phyloP scores from a whole-genome alignment of 2,329 filamentous ascomycete species.

The Penicillium sp. region DNA sequence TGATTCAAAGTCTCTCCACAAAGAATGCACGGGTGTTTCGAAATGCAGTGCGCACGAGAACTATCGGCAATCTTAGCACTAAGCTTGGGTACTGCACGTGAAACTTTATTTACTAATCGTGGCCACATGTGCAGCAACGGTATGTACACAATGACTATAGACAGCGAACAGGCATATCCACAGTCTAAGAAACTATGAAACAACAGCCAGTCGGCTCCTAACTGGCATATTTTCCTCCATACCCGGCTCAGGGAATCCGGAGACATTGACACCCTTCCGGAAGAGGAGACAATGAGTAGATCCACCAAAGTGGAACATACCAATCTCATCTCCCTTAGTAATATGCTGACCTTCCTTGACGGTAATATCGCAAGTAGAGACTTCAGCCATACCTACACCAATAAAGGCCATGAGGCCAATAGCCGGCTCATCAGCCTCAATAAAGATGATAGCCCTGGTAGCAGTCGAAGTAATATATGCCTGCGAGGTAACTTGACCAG shows the following conservation, averaged over 20 bases:
- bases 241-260: conserved; percentile 28
- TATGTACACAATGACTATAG: too few species aligned
- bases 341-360: conserved; percentile 66
- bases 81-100: too few species aligned
- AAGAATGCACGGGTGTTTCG: too few species aligned
- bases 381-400: conserved; percentile 74
- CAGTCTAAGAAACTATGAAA: neutral
- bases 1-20: too few species aligned
- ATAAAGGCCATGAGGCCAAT: conserved; percentile 72
- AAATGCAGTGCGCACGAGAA: too few species aligned
- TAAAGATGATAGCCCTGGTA: conserved; percentile 67
- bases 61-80: too few species aligned
- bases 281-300: conserved; percentile 70
- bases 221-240: conserved; percentile 29
- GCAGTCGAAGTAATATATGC: conserved; percentile 69
- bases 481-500: conserved; percentile 49
- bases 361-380: conserved; percentile 70
- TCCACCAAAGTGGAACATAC: conserved; percentile 82
- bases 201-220: conserved; percentile 24
- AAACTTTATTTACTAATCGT: too few species aligned
- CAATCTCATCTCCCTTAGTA: conserved; percentile 68
- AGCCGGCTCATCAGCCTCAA: conserved; percentile 65
- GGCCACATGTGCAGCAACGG: too few species aligned
- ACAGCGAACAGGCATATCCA: neutral
- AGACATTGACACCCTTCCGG: conserved; percentile 31